Base-by-base conservation (phyloP, 306 rosid genomes). In the Cucurbita pepo region DNA sequence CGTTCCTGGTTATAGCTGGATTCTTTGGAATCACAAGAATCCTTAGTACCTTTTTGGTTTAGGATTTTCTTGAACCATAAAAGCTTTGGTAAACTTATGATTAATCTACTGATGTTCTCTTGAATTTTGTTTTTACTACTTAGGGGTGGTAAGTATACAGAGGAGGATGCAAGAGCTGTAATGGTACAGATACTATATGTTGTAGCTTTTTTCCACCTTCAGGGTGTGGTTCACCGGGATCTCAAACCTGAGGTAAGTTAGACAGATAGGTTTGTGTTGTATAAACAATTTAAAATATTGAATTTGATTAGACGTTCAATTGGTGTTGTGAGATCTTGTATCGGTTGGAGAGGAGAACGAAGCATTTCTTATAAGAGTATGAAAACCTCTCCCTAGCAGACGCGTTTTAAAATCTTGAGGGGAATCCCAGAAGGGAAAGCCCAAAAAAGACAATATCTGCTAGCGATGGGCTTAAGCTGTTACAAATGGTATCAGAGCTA, bases 151-250 rank as follows among this genome's bases (percentile, higher is more conserved):
- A 92, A 90, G 79, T 92, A 90, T 76, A 60, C 96, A 0, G 98
- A 92, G 87, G 98, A 92, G 48, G 98, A 92, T 82, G 98, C 98
- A 54, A 92, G 82, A 81, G 83, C 80, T 55, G 96, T 92, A 78
- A 56, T 92, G 90, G 71, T 60, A 72, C 96, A 92, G 44, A 88
- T 92, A 81, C 80, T 92, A 60, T 85, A 84, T 72, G 88, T 90
- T 61, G 98, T 87, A 79, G 83, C 98, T 18, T 92, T 90, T 86
- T 92, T 84, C 85, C 97, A 92, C 76, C 87, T 92, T 57, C 96
- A 92, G 73, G 97, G 97, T 21, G 98, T 92, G 85, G 98, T 90
- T 59, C 98, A 92, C 50, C 96, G 98, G 4, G 98, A 92, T 85
- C 98, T 92, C 56, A 92, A 92, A 80, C 98, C 98, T 9, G 98